Conservation (phyloP, 2,329 filamentous ascomycete genomes). For the Aspergillus fumigatiaffinis region DNA sequence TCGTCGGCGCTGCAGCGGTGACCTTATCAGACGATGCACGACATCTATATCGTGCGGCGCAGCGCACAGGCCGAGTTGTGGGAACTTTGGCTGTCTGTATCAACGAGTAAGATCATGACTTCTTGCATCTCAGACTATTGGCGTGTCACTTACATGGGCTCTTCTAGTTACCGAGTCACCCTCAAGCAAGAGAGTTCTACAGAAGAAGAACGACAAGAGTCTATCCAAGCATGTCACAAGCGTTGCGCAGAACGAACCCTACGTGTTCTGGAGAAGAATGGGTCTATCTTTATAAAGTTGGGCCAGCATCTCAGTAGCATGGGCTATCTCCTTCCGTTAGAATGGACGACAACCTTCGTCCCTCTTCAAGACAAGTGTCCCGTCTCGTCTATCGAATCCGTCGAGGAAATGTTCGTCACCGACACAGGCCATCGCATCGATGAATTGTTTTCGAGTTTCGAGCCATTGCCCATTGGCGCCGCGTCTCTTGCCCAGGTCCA, state of each 20-base stretch:
- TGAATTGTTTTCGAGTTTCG: constrained; percentile 84
- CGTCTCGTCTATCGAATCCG: constrained; percentile 81
- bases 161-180: constrained; percentile 74
- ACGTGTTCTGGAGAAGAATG: constrained; percentile 86
- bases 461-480: constrained; percentile 75
- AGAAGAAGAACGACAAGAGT: constrained; percentile 59
- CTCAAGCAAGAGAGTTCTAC: constrained; percentile 66
- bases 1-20: constrained; percentile 42
- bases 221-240: constrained; percentile 81
- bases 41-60: constrained; percentile 68
- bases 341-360: constrained; percentile 95
- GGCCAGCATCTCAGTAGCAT: constrained; percentile 94
- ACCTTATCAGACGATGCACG: constrained; percentile 64
- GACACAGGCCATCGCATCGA: constrained; percentile 77
- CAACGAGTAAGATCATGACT: constrained; percentile 67
- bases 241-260: constrained; percentile 87
- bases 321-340: constrained; percentile 85
- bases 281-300: constrained; percentile 96
- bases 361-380: constrained; percentile 95
- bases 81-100: constrained; percentile 74
- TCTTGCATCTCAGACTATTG: neutral
- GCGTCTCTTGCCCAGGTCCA: constrained; percentile 95
- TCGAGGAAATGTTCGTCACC: constrained; percentile 76
- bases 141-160: constrained; percentile 6
- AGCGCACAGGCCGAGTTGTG: constrained; percentile 75